Evolutionary conservation across 2,329 filamentous ascomycete species (phyloP), one percentile per base, ranked within the genome.

Genomic region (Fusarium aywerte): DNA sequence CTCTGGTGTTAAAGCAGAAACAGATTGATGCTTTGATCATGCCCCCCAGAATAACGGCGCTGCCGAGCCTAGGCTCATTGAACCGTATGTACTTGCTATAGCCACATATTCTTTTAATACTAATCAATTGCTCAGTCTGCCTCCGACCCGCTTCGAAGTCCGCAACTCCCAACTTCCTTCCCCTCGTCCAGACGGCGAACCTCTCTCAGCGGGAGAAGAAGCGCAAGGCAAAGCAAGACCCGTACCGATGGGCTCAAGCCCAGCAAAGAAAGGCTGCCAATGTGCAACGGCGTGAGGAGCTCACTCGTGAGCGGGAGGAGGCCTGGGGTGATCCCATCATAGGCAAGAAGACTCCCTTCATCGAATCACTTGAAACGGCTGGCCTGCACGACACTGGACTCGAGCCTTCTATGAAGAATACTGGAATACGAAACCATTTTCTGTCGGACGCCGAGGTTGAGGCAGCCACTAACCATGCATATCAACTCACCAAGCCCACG

Each of bases 241-340:
- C 93, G 1, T 97, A 96, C 76, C 85, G 90, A 61, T 87, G 91
- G 79, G 90, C 90, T 4, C 92, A 96, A 79, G 89, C 92, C 31
- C 87, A 91, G 73, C 92, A 93, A 76, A 90, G 92, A 65, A 97
- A 95, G 79, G 88, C 90, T 12, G 92, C 91, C 69, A 97, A 97
- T 76, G 77, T 95, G 43, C 87, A 90, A 74, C 89, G 92, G 50
- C 92, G 90, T 73, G 84, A 87, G 65, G 88, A 89, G 65, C 85
- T 98, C 55, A 79, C 87, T 62, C 81, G 87, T 67, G 83, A 89
- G 75, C 88, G 92, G 60, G 83, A 87, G 59, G 84, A 84, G 44
- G 84, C 84, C 43, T 83, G 90, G 68, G 95, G 95, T 49, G 87
- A 96, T 77, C 92, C 93, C 1, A 83, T 99, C 67, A 86, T 90